Conservation (phyloP, 2,329 filamentous ascomycete genomes). For the Gliomastix tumulicola region DNA sequence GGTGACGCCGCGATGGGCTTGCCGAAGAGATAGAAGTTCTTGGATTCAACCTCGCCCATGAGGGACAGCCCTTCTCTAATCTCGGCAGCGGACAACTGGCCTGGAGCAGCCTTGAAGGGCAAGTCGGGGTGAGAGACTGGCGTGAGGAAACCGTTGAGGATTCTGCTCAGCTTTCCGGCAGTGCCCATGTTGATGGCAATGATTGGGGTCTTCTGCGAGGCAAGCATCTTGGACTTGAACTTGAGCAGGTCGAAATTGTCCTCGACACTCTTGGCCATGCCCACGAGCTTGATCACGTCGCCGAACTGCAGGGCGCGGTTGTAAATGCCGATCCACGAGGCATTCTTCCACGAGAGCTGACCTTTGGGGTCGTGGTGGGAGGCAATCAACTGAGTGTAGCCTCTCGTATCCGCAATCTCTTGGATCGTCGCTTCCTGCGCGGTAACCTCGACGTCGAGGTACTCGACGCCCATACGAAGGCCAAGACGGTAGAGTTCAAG, state of each 20-base stretch:
- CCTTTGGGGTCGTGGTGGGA: slow-evolving; percentile 88
- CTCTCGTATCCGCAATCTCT: slow-evolving; percentile 58
- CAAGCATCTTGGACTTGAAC: slow-evolving; percentile 72
- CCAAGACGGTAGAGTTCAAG: slow-evolving; percentile 71
- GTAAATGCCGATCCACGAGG: slow-evolving; percentile 87
- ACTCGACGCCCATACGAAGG: slow-evolving; percentile 80
- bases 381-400: slow-evolving; percentile 77
- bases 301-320: slow-evolving; percentile 86
- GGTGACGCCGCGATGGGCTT: slow-evolving; percentile 75
- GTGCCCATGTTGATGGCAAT: slow-evolving; percentile 96
- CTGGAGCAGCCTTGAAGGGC: slow-evolving; percentile 90
- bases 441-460: slow-evolving; percentile 87
- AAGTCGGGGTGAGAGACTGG: slow-evolving; percentile 85
- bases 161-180: slow-evolving; percentile 78
- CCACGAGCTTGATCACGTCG: slow-evolving; percentile 91
- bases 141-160: slow-evolving; percentile 89
- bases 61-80: slow-evolving; percentile 74
- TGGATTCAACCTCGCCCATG: slow-evolving; percentile 69
- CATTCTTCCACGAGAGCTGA: slow-evolving; percentile 78
- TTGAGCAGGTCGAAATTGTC: slow-evolving; percentile 81
- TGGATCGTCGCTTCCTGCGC: slow-evolving; percentile 72
- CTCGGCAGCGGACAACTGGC: slow-evolving; percentile 84
- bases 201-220: slow-evolving; percentile 70
- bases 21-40: slow-evolving; percentile 82
- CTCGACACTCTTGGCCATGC: slow-evolving; percentile 65